Percentiles rank a stretch among this genome's conserved stretches.
phyloP scores from a whole-genome alignment of 2,329 filamentous ascomycete species.

The Aureobasidium sp. region DNA sequence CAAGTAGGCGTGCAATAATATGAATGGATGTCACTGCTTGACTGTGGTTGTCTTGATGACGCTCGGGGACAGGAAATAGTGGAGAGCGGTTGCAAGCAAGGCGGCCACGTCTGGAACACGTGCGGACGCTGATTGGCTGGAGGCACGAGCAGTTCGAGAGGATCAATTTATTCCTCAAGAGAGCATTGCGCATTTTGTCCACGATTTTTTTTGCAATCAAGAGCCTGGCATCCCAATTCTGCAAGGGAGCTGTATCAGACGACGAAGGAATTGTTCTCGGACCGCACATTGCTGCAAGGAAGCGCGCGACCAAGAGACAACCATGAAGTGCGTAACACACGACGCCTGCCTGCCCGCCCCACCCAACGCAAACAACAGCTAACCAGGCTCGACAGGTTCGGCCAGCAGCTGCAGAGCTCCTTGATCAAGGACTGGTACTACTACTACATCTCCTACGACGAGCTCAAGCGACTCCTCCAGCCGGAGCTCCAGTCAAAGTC shows the following conservation, averaged over 20 bases:
- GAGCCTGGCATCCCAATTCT: background rate
- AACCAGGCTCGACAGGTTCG: slow-evolving; percentile 53
- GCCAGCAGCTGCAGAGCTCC: slow-evolving; percentile 90
- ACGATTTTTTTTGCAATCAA: background rate
- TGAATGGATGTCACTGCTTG: background rate
- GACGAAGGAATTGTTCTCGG: background rate
- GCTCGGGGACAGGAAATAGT: background rate
- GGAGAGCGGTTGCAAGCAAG: background rate
- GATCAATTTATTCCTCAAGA: background rate
- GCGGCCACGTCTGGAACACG: background rate
- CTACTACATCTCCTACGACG: slow-evolving; percentile 98
- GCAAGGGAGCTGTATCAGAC: background rate
- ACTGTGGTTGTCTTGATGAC: slow-evolving; percentile 5
- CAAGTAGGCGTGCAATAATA: background rate
- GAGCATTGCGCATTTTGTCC: background rate
- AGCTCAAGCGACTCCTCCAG: slow-evolving; percentile 79
- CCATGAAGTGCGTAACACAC: slow-evolving; percentile 9
- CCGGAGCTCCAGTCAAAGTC: slow-evolving; percentile 51
- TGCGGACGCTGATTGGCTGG: slow-evolving; percentile 4
- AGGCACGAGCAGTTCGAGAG: background rate
- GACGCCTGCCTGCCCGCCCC: background rate
- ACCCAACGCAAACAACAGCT: background rate
- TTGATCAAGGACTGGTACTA: slow-evolving; percentile 95
- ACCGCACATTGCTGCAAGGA: slow-evolving; percentile 4
- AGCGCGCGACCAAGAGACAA: background rate